Evolutionary conservation across 306 rosid species (phyloP).

Genomic region (Comarum palustre): DNA sequence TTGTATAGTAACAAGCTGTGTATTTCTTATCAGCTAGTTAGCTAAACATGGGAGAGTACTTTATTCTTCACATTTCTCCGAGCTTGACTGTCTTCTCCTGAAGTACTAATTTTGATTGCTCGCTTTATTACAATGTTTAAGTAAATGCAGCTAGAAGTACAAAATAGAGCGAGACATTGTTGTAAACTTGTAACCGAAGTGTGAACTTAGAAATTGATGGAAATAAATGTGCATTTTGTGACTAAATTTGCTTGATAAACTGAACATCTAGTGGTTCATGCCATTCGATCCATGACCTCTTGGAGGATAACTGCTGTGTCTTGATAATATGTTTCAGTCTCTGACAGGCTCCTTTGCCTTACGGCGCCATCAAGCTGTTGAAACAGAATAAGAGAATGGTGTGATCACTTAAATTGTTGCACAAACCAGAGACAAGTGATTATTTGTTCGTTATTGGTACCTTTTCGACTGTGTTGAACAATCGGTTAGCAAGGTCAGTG

Average conservation of each 20-base stretch:
- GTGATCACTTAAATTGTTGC: neutral
- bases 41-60: conserved; percentile 7
- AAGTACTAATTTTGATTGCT: conserved; percentile 8
- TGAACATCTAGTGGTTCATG: neutral
- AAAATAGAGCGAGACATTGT: neutral
- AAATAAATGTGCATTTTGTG: conserved; percentile 1
- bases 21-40: conserved; percentile 20
- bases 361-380: conserved; percentile 79
- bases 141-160: neutral
- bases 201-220: conserved; percentile 8
- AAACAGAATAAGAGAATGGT: neutral
- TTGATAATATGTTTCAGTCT: conserved; percentile 46
- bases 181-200: neutral
- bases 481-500: conserved; percentile 62
- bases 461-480: conserved; percentile 84
- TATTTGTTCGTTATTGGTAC: conserved; percentile 22
- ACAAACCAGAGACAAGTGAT: neutral
- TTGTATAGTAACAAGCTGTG: conserved; percentile 55
- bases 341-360: conserved; percentile 44
- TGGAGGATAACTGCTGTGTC: conserved; percentile 67
- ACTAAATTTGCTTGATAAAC: neutral
- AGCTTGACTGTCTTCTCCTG: neutral
- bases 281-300: conserved; percentile 82
- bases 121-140: neutral
- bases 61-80: conserved; percentile 8